Percentiles rank a stretch among this genome's conserved stretches.
These are phyloP conservation scores for Colletotrichum karsti DNA, from an alignment of 2,329 filamentous ascomycete genomes.

Conservation along the genomic window DNA sequence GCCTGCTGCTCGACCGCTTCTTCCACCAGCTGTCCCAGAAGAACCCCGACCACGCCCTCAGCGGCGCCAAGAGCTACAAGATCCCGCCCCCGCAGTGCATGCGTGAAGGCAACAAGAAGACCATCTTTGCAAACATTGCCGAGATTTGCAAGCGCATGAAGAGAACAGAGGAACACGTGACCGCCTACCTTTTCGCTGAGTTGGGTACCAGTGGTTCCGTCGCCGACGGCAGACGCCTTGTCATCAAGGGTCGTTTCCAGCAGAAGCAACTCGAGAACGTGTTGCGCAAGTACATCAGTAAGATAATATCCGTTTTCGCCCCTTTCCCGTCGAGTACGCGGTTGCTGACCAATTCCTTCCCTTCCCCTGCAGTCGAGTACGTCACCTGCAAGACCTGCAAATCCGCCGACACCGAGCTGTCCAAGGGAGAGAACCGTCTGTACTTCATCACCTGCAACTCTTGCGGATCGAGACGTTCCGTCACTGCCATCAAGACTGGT, in stretches of 20 bases:
- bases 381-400: slow-evolving; percentile 99
- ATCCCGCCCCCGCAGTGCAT: slow-evolving; percentile 98
- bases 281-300: slow-evolving; percentile 92
- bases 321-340: background rate
- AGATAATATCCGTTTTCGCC: slow-evolving; percentile 41
- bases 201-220: slow-evolving; percentile 97
- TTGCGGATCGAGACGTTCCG: slow-evolving; percentile 83
- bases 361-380: slow-evolving; percentile 77
- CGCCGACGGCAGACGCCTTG: slow-evolving; percentile 88
- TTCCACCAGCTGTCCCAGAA: slow-evolving; percentile 94
- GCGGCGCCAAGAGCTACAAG: slow-evolving; percentile 95
- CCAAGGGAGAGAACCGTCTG: slow-evolving; percentile 98
- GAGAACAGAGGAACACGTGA: slow-evolving; percentile 97
- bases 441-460: slow-evolving; percentile 84
- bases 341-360: slow-evolving; percentile 38
- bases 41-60: slow-evolving; percentile 94
- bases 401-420: slow-evolving; percentile 92
- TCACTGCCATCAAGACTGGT: slow-evolving; percentile 99
- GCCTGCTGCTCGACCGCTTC: slow-evolving; percentile 87
- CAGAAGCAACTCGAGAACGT: slow-evolving; percentile 99
- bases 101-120: slow-evolving; percentile 99
- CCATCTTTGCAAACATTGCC: slow-evolving; percentile 98
- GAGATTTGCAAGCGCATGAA: slow-evolving; percentile 99
- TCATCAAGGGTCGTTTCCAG: slow-evolving; percentile 99
- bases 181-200: slow-evolving; percentile 84